Evolutionary conservation across 257 asterid species (phyloP).

Genomic region (Rubia yunnanensis): DNA sequence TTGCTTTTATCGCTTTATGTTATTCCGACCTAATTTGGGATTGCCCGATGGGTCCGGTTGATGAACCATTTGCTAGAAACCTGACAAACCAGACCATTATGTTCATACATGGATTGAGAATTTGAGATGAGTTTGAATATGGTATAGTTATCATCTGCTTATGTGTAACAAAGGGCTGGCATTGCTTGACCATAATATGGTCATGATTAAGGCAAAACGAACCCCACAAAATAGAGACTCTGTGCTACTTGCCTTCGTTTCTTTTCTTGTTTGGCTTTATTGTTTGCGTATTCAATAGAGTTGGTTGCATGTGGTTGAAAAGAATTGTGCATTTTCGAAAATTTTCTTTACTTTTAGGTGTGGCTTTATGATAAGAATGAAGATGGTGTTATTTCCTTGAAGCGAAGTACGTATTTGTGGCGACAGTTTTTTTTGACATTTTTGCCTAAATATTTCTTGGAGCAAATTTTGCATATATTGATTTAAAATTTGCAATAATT

Average conservation of each 20-base stretch:
- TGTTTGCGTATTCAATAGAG: constrained; percentile 13
- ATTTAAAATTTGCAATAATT: no score
- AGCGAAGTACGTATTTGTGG: constrained; percentile 7
- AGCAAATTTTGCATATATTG: not conserved
- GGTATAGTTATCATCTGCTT: constrained; percentile 4
- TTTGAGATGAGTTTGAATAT: not conserved
- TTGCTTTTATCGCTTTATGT: not conserved
- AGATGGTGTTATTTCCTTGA: not conserved
- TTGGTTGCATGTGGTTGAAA: constrained; percentile 29
- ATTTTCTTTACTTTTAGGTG: constrained; percentile 4
- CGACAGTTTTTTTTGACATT: not conserved
- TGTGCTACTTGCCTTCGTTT: constrained; percentile 13
- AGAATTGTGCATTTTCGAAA: not conserved
- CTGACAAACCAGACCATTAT: not conserved
- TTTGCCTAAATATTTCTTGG: constrained; percentile 1
- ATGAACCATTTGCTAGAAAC: not conserved
- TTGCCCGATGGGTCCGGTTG: not conserved
- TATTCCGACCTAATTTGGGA: not conserved
- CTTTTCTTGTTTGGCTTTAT: constrained; percentile 19
- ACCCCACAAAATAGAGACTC: constrained; percentile 20
- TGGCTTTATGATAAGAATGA: constrained; percentile 11
- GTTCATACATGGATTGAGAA: constrained; percentile 1
- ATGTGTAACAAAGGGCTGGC: constrained; percentile 35
- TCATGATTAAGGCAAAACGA: not conserved
- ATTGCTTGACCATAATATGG: constrained; percentile 22